These are phyloP conservation scores for Parathielavia hyrcaniae DNA, from an alignment of 495 filamentous ascomycete genomes.

Conservation along the genomic window DNA sequence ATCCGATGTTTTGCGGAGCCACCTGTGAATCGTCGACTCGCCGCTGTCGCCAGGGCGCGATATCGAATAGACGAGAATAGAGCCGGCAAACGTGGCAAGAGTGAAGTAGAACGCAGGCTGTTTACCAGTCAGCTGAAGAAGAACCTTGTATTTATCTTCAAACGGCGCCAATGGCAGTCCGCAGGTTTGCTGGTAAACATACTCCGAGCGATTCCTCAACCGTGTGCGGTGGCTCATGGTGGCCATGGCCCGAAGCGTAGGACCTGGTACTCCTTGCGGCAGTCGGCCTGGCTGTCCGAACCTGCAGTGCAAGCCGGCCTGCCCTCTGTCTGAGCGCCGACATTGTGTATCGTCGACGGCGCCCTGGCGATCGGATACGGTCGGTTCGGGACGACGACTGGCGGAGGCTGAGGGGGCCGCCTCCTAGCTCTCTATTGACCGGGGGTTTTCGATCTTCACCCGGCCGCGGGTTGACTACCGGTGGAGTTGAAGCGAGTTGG, in stretches of 20 bases:
- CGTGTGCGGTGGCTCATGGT: conserved; percentile 33
- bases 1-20: conserved; percentile 33
- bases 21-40: conserved; percentile 35
- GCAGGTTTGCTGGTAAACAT: conserved; percentile 20
- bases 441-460: neutral
- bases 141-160: neutral
- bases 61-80: conserved; percentile 36
- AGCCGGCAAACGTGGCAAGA: conserved; percentile 30
- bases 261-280: conserved; percentile 33
- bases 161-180: neutral
- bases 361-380: conserved; percentile 11
- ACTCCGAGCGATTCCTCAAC: conserved; percentile 44
- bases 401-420: conserved; percentile 8
- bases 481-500: too few relatives aligned
- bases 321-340: conserved; percentile 42
- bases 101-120: conserved; percentile 40
- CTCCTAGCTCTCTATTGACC: neutral
- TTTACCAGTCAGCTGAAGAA: conserved; percentile 15
- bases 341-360: conserved; percentile 36
- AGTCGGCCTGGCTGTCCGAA: conserved; percentile 31
- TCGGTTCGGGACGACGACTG: conserved; percentile 16
- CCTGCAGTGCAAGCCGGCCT: conserved; percentile 34
- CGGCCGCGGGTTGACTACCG: neutral
- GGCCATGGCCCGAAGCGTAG: conserved; percentile 41
- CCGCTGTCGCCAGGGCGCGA: conserved; percentile 41